Conservation (phyloP, 768 basidiomycete genomes). For the Butyriboletus loyo region DNA sequence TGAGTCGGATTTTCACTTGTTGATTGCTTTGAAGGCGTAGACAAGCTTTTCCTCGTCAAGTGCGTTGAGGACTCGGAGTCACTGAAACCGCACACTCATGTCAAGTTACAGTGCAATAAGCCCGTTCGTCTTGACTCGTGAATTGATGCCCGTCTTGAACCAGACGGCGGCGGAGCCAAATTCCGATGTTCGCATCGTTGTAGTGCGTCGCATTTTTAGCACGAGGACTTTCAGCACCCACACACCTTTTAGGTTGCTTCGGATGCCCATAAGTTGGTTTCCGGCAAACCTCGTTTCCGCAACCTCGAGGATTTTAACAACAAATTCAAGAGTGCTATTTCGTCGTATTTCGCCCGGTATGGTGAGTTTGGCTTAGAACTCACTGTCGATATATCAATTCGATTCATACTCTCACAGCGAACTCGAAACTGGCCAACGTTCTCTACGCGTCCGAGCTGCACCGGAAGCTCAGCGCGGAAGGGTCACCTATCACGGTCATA, state of each 20-base stretch:
- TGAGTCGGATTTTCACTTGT: neutral
- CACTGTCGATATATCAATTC: neutral
- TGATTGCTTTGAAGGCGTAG: conserved; percentile 31
- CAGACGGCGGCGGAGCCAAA: conserved; percentile 44
- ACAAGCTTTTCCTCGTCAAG: conserved; percentile 45
- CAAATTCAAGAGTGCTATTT: conserved; percentile 25
- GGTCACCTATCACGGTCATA: conserved; percentile 28
- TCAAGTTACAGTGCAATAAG: conserved; percentile 41
- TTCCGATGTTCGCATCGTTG: conserved; percentile 60
- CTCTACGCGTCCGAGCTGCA: conserved; percentile 53
- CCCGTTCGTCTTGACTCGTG: conserved; percentile 53
- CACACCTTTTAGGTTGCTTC: conserved; percentile 33
- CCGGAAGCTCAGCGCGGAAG: conserved; percentile 33
- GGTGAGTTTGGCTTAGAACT: conserved; percentile 18
- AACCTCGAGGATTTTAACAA: conserved; percentile 36
- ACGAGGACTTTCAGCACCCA: neutral
- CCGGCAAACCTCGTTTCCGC: conserved; percentile 25
- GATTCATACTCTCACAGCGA: conserved; percentile 29
- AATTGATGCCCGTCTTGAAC: conserved; percentile 50
- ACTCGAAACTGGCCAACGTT: conserved; percentile 50
- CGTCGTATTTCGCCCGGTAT: conserved; percentile 29
- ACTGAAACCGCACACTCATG: neutral
- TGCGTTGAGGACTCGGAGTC: conserved; percentile 13
- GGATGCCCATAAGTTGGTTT: conserved; percentile 20
- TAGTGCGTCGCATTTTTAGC: conserved; percentile 36